Base-by-base conservation (phyloP, 2,329 filamentous ascomycete species). In the Colletotrichum scovillei region DNA sequence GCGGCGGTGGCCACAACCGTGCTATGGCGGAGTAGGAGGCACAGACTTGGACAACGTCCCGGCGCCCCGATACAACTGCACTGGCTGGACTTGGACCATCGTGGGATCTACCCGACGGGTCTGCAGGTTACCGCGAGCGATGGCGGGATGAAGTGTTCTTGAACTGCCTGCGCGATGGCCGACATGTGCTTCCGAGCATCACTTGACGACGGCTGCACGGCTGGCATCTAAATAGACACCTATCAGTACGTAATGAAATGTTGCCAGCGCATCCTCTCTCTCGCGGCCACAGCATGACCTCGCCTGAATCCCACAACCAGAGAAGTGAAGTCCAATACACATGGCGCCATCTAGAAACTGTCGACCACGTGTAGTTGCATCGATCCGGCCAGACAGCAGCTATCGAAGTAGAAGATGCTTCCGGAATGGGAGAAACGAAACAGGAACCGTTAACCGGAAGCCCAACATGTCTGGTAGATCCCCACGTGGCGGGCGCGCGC, bases 21-120 rank as follows among this genome's bases (percentile, higher is more conserved):
- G 71, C 71, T 32, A 42, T 72, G 69, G 64, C 64, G 42, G 69
- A 58, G 71, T 49, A 52, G 49, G 53, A 49, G 46, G 62, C 60
- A 56, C 67, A 46, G 67, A 65, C 70, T 30, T 69, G 9, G 60
- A 60, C 46, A 57, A 52, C 46, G 56, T 52, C 49, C 60, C 55
- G 46, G 55, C 55, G 66, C 35, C 28, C 63, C 55, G 66, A 57
- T 49, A 26, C 42, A 56, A 30, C 42, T 53, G 63, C 58, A 35
- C n/a, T 60, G 55, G 32, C 59, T 56, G 67, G 46, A 32, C 60
- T 16, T 56, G 67, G 32, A 32, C 60, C 26, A 56, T 57, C 56
- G 42, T 55, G 60, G 55, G 67, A 64, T 59, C 67, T 70, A 60
- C 35, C 56, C 67, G 60, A 55, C 46, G 60, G 60, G 19, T 66